Evolutionary conservation across 495 filamentous ascomycete species (phyloP).

Genomic region (Patellaria atrata): DNA sequence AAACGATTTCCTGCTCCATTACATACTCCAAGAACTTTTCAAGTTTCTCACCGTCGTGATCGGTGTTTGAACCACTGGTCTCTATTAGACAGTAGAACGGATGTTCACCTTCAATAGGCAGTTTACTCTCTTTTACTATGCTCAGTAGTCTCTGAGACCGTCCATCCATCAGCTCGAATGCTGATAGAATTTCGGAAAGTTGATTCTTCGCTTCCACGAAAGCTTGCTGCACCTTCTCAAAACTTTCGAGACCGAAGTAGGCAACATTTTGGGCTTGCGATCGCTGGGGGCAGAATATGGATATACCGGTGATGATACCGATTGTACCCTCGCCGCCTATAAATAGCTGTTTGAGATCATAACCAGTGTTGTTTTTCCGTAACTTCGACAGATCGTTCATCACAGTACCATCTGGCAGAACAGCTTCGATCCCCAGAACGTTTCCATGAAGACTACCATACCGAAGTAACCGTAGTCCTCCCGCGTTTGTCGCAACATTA

Average conservation of each 20-base stretch:
- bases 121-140: constrained; percentile 56
- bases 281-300: constrained; percentile 76
- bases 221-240: constrained; percentile 67
- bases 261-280: constrained; percentile 21
- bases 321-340: constrained; percentile 91
- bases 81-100: constrained; percentile 96
- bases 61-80: constrained; percentile 83
- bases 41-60: constrained; percentile 62
- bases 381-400: constrained; percentile 74
- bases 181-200: constrained; percentile 86
- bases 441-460: constrained; percentile 92
- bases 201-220: constrained; percentile 79
- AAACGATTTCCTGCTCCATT: constrained; percentile 69
- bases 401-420: constrained; percentile 82
- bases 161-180: constrained; percentile 94
- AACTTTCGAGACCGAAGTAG: constrained; percentile 31
- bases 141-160: constrained; percentile 61
- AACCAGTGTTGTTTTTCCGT: constrained; percentile 97
- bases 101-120: constrained; percentile 64
- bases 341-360: constrained; percentile 95
- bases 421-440: constrained; percentile 82
- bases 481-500: constrained; percentile 96
- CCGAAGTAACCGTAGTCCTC: constrained; percentile 73
- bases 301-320: constrained; percentile 81
- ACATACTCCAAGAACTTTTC: constrained; percentile 68